A percentile compares a stretch with the other conserved stretches of the same genome.
Conservation (phyloP, 495 filamentous ascomycete genomes). For the Hypomontagnella monticulosa region DNA sequence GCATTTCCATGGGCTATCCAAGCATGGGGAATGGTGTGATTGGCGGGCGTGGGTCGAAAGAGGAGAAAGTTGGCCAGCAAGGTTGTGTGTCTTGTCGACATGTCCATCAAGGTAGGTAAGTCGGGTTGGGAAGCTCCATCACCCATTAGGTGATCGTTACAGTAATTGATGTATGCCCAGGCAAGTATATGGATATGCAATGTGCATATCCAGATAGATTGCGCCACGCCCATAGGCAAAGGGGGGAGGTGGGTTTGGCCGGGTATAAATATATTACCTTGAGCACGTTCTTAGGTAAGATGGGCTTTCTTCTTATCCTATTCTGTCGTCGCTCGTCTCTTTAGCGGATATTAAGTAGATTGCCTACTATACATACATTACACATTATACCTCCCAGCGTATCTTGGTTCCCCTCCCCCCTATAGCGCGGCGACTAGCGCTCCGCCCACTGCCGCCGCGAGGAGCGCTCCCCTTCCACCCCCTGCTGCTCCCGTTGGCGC, state of each 20-base stretch:
- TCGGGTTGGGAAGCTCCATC: background rate
- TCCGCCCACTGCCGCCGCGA: constrained; percentile 22
- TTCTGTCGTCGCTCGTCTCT: background rate
- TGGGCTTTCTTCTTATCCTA: background rate
- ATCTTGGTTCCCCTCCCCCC: background rate
- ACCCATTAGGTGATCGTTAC: background rate
- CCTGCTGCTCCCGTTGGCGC: constrained; percentile 7
- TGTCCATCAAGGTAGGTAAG: constrained; percentile 30
- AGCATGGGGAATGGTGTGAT: constrained; percentile 22
- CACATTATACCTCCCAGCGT: background rate
- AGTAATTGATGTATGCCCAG: constrained; percentile 17
- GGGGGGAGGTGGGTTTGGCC: constrained; percentile 11
- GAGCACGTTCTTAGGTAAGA: constrained; percentile 25
- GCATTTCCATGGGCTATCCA: background rate
- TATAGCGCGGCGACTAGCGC: constrained; percentile 19
- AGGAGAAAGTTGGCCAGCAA: constrained; percentile 29
- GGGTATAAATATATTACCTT: constrained; percentile 40
- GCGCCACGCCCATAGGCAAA: constrained; percentile 3
- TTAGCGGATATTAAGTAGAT: constrained; percentile 1
- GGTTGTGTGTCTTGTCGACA: constrained; percentile 11
- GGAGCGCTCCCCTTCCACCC: constrained; percentile 7
- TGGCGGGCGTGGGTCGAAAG: constrained; percentile 15
- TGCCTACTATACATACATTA: background rate
- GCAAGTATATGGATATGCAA: too few relatives aligned
- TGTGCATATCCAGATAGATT: constrained; percentile 9